Conservation (phyloP, 73 alveolate genomes). For the Strombidium stylifer region DNA sequence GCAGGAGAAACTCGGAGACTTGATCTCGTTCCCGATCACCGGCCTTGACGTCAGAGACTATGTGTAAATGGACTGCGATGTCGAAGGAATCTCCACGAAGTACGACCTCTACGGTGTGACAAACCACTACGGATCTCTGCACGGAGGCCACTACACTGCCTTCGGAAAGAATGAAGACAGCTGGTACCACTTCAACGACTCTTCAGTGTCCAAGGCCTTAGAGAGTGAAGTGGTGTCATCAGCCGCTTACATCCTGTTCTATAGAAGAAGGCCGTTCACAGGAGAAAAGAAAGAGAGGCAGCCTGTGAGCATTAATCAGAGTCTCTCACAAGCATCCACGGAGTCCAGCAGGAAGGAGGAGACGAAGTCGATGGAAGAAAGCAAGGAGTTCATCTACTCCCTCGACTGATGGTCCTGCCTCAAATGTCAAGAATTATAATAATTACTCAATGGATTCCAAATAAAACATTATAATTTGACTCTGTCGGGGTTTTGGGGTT, state of each 20-base stretch:
- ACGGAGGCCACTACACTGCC: slow-evolving; percentile 99
- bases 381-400: not conserved
- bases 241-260: slow-evolving; percentile 77
- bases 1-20: slow-evolving; percentile 47
- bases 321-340: no score
- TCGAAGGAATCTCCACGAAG: slow-evolving; percentile 39
- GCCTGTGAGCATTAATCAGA: no score
- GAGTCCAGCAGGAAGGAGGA: no score
- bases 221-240: slow-evolving; percentile 51
- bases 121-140: slow-evolving; percentile 94
- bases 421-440: not conserved
- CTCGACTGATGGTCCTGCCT: not conserved
- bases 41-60: slow-evolving; percentile 74
- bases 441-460: not conserved
- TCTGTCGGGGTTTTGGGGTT: not conserved
- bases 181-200: slow-evolving; percentile 95
- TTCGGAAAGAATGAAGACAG: slow-evolving; percentile 68
- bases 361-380: no score
- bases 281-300: no score
- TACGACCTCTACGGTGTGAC: slow-evolving; percentile 97
- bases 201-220: slow-evolving; percentile 57
- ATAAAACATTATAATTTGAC: not conserved
- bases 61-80: slow-evolving; percentile 54
- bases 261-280: no score
- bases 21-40: slow-evolving; percentile 69